These are phyloP conservation scores for Boletus rubescentipes DNA, from an alignment of 768 basidiomycete genomes.

Conservation along the genomic window DNA sequence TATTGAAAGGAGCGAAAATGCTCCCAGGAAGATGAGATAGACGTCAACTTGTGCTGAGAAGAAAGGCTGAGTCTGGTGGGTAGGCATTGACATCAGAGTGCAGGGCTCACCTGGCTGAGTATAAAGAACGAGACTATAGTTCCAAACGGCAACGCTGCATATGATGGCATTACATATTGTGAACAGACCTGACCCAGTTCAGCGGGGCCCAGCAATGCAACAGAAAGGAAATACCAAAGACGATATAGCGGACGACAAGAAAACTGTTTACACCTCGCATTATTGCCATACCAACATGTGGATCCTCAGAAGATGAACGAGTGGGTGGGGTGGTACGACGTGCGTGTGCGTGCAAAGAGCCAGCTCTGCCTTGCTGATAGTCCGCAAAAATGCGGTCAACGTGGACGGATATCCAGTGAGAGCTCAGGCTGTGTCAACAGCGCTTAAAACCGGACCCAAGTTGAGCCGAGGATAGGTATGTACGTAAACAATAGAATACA, in stretches of 20 bases:
- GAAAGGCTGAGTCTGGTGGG: conserved; percentile 9
- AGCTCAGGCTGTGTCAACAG: conserved; percentile 12
- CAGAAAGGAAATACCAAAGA: conserved; percentile 47
- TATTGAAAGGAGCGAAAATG: conserved; percentile 53
- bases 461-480: conserved; percentile 11
- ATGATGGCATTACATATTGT: conserved; percentile 64
- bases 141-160: conserved; percentile 69
- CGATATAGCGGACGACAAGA: conserved; percentile 52
- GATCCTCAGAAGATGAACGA: conserved; percentile 15
- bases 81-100: not conserved
- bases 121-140: conserved; percentile 49
- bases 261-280: conserved; percentile 44
- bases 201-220: not conserved
- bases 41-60: conserved; percentile 48
- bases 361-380: conserved; percentile 25
- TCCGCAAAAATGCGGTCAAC: conserved; percentile 5
- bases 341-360: conserved; percentile 23
- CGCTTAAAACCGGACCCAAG: not conserved
- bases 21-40: conserved; percentile 61
- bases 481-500: conserved; percentile 23
- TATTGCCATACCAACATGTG: conserved; percentile 31
- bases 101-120: conserved; percentile 40
- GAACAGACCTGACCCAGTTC: conserved; percentile 46
- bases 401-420: conserved; percentile 1
- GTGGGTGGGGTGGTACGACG: conserved; percentile 11